Base-by-base conservation (phyloP, 352 stramenopile species). In the Phytophthora fragariaefolia region DNA sequence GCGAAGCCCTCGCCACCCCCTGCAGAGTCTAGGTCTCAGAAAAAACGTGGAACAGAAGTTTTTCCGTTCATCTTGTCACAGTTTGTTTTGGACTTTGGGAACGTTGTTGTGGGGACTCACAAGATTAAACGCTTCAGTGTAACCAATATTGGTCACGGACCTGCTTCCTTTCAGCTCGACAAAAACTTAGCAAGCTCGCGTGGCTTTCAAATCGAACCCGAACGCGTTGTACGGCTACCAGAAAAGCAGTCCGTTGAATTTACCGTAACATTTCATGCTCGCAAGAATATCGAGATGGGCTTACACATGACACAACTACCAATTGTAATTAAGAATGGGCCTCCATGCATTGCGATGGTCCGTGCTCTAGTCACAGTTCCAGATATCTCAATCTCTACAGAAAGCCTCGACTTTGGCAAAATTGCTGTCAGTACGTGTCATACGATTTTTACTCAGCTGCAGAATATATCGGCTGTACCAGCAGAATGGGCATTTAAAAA, bases 71-170 rank as follows among this genome's bases (percentile, higher is more conserved):
- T 97, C 43, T 57, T 97, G 15, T 96, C 89, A 3, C 81, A 93
- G 55, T 98, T 98, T 63, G 82, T 97, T 1, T 79, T 97, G 23
- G 95, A 99, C 66, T 98, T 98, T 69, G 95, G 95, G 0, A 96
- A 98, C 63, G 91, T 99, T 50, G 91, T 99, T 9, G 60, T 93
- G 4, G 96, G 95, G 5, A 90, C 90, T 7, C 94, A 96, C 58
- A 93, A 93, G 59, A 94, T 97, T 55, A 96, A 95, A 28, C 92
- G 91, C 36, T 99, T 99, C 51, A 85, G 77, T 34, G 83, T 99
- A 23, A 95, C 89, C 8, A 99, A 99, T 71, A 96, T 96, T 17
- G 91, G 89, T 0, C 76, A 84, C 38, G 79, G 92, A 17, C 74
- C 91, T 23, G 74, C 95, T 9, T 96, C 83, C 10, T 98, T 98